Evolutionary conservation across 345 rosid species (phyloP), one percentile per base, ranked within the genome.

Genomic region (Kernera saxatilis): DNA sequence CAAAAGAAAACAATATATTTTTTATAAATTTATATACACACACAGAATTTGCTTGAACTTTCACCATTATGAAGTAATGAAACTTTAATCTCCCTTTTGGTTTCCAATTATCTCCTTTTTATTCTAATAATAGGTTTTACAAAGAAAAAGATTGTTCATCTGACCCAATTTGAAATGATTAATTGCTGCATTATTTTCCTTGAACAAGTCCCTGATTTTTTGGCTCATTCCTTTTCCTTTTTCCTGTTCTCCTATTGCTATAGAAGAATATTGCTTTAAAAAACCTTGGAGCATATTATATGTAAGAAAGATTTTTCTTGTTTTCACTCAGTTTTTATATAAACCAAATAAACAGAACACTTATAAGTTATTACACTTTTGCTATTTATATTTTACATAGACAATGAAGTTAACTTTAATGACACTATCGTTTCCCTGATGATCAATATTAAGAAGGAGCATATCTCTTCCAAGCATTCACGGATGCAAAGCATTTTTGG

Each of bases 91-190:
- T 17, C 57, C 29, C 23, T 53, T 64, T 64, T 41, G 29, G 46
- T 52, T 63, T 64, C 37, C 46, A 43, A 44, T 17, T 15, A 12
- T 25, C 27, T 53, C 57, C 48, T 23, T 55, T 64, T 26, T 23
- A 4, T 43, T 62, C 37, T 23, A 17, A 25, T 54, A 25, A 17
- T 46, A 64, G 44, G 51, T 35, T 64, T 64, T 55, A 54, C 50
- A 64, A 35, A 12, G 30, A 72, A 25, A 22, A 35, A 21, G 57
- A 64, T 56, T 36, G 41, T 65, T 56, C 59, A 56, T 14, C 35
- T 65, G 67, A 73, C 72, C 77, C 71, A 35, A 52, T 2, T 2
- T 9, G 70, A 18, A 36, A 73, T 73, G 66, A 46, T 73, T 64
- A 36, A 30, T 30, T 29, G 41, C 8, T 55, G 37, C 37, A 54